Conservation (phyloP, 768 basidiomycete genomes). For the Mycena galopus region DNA sequence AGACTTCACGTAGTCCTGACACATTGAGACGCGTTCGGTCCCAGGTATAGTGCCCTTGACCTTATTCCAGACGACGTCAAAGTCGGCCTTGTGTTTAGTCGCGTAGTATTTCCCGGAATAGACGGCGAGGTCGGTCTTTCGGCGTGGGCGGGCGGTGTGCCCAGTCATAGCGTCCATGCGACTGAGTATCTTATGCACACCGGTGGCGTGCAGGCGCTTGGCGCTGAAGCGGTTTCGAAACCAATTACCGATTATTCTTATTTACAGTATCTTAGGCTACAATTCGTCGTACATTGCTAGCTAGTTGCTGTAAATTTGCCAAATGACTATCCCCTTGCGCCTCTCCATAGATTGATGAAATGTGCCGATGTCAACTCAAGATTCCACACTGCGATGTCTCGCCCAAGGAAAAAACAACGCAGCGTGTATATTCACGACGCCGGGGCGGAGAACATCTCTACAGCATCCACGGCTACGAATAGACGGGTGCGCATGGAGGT, state of each 20-base stretch:
- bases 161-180: background rate
- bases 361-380: too few relatives aligned
- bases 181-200: background rate
- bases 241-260: constrained; percentile 33
- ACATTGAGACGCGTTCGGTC: background rate
- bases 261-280: too few relatives aligned
- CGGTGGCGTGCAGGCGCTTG: background rate
- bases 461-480: background rate
- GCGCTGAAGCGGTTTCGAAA: constrained; percentile 9
- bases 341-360: too few relatives aligned
- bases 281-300: too few relatives aligned
- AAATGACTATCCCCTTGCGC: too few relatives aligned
- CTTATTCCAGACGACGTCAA: constrained; percentile 22
- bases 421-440: constrained; percentile 6
- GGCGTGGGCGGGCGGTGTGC: background rate
- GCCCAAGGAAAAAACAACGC: background rate
- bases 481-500: background rate
- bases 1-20: background rate
- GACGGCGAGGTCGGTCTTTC: background rate
- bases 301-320: too few relatives aligned
- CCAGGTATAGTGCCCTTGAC: background rate
- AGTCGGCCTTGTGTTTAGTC: constrained; percentile 3
- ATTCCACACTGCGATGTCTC: too few relatives aligned
- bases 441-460: background rate
- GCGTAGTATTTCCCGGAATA: constrained; percentile 21